A percentile compares a stretch with the other conserved stretches of the same genome.
These are phyloP conservation scores for Poteriospumella lacustris DNA, from an alignment of 108 stramenopile species.

Conservation along the genomic window DNA sequence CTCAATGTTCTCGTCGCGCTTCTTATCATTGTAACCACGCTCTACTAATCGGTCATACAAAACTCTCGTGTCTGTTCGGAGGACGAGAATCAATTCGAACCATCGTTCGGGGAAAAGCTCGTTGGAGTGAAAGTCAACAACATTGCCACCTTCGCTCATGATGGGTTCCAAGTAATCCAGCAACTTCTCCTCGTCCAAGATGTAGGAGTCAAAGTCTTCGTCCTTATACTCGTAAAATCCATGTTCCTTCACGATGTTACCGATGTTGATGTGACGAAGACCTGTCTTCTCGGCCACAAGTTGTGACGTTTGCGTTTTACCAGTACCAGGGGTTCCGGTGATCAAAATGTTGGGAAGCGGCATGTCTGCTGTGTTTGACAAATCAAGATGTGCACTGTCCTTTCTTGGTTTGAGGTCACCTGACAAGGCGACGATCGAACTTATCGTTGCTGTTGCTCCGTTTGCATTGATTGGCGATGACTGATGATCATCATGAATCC, in stretches of 20 bases:
- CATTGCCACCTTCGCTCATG: constrained; percentile 55
- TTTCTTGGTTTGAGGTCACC: too few relatives aligned
- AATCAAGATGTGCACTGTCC: too few relatives aligned
- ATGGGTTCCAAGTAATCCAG: constrained; percentile 71
- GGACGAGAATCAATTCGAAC: constrained; percentile 86
- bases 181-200: constrained; percentile 76
- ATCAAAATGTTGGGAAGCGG: constrained; percentile 75
- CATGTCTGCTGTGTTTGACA: too few relatives aligned
- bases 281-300: constrained; percentile 38
- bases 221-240: constrained; percentile 78
- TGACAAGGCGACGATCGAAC: too few relatives aligned
- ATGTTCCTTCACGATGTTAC: constrained; percentile 65
- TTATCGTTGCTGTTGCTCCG: too few relatives aligned
- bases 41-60: constrained; percentile 76
- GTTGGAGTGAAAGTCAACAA: constrained; percentile 79
- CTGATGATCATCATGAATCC: too few relatives aligned
- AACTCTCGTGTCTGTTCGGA: constrained; percentile 70
- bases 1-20: constrained; percentile 69
- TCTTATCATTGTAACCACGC: constrained; percentile 77
- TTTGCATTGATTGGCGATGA: too few relatives aligned
- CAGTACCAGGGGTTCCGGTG: constrained; percentile 85
- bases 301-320: constrained; percentile 31
- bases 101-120: constrained; percentile 91
- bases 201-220: constrained; percentile 69
- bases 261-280: constrained; percentile 68